Evolutionary conservation across 2,329 filamentous ascomycete species (phyloP).

Genomic region (Diaporthe capsici): DNA sequence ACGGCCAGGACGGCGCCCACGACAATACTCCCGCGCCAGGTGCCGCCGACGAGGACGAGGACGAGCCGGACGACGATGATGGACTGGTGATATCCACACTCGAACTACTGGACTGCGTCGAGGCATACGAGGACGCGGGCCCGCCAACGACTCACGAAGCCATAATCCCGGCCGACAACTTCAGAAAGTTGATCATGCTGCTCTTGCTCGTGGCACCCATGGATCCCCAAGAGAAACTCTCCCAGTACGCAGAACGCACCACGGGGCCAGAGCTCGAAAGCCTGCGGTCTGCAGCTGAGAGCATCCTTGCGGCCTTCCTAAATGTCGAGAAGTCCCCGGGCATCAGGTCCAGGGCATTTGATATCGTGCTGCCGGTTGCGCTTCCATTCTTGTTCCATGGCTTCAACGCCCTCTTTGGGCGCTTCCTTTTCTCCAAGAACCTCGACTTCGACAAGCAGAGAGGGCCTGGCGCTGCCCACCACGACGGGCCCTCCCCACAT

Average conservation of each 20-base stretch:
- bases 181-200: slow-evolving; percentile 78
- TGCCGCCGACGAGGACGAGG: slow-evolving; percentile 57
- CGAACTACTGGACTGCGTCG: slow-evolving; percentile 75
- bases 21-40: slow-evolving; percentile 40
- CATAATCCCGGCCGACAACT: slow-evolving; percentile 81
- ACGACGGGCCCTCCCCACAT: slow-evolving; percentile 23
- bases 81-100: slow-evolving; percentile 78
- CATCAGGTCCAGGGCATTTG: slow-evolving; percentile 74
- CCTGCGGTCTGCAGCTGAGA: slow-evolving; percentile 74
- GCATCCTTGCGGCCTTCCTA: slow-evolving; percentile 76
- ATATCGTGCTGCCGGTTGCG: slow-evolving; percentile 69
- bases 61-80: slow-evolving; percentile 62
- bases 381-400: slow-evolving; percentile 78
- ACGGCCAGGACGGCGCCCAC: slow-evolving; percentile 43
- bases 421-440: slow-evolving; percentile 81
- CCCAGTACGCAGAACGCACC: slow-evolving; percentile 71
- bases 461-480: slow-evolving; percentile 44
- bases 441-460: slow-evolving; percentile 72
- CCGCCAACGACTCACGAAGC: slow-evolving; percentile 69
- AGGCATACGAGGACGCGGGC: slow-evolving; percentile 69
- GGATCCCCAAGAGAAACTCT: slow-evolving; percentile 74
- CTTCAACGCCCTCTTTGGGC: slow-evolving; percentile 78
- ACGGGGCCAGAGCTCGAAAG: slow-evolving; percentile 68
- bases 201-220: slow-evolving; percentile 77
- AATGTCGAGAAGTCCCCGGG: slow-evolving; percentile 74